Evolutionary conservation across 306 rosid species (phyloP).

Genomic region (Pterocarpus macrocarpus): DNA sequence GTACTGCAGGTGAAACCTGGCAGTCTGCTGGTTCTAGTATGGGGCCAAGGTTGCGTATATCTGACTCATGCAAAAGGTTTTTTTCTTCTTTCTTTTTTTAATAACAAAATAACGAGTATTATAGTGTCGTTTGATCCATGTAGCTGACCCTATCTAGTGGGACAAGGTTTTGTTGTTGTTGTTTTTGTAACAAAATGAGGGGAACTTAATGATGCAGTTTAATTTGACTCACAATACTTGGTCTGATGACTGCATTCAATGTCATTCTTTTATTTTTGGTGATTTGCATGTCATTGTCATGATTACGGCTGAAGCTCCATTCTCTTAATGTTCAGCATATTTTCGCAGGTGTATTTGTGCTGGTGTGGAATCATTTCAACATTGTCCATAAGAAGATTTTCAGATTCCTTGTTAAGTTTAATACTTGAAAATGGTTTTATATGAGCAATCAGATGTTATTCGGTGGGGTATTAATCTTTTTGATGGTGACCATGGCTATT

Average conservation of each 20-base stretch:
- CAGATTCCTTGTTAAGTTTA: constrained; percentile 29
- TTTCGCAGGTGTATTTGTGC: constrained; percentile 47
- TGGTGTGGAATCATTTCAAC: constrained; percentile 42
- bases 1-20: too few relatives aligned
- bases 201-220: constrained; percentile 26
- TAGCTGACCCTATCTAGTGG: too few relatives aligned
- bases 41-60: background rate
- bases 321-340: constrained; percentile 36
- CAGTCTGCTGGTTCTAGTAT: background rate
- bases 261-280: constrained; percentile 1
- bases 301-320: constrained; percentile 34
- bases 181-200: too few relatives aligned
- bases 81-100: background rate
- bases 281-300: constrained; percentile 38
- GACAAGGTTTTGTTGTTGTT: too few relatives aligned
- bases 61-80: background rate
- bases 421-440: constrained; percentile 58
- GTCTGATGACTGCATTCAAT: constrained; percentile 26
- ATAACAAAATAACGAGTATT: too few relatives aligned
- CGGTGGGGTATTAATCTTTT: constrained; percentile 76
- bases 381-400: constrained; percentile 32
- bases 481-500: constrained; percentile 58
- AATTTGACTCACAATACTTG: constrained; percentile 27
- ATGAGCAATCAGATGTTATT: constrained; percentile 70
- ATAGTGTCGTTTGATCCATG: too few relatives aligned